Evolutionary conservation across 352 stramenopile species (phyloP).

Genomic region (Phytophthora cactorum): DNA sequence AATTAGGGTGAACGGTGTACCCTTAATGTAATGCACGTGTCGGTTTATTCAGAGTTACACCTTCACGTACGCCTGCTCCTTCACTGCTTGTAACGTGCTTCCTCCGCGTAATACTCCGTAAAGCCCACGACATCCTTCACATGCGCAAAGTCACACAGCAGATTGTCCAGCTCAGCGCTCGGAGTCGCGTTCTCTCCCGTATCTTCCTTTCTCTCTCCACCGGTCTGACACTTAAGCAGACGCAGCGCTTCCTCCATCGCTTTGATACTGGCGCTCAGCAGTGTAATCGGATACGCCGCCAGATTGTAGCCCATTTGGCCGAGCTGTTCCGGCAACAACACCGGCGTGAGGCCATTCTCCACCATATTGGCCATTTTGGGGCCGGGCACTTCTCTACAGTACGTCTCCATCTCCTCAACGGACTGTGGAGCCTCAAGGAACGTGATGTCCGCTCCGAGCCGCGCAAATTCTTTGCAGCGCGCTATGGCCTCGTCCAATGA

Average conservation of each 20-base stretch:
- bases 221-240: slow-evolving; percentile 73
- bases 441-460: slow-evolving; percentile 76
- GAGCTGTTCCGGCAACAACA: slow-evolving; percentile 88
- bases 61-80: neutral
- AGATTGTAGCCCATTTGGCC: slow-evolving; percentile 94
- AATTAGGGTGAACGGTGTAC: too few relatives aligned
- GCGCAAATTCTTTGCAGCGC: slow-evolving; percentile 91
- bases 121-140: slow-evolving; percentile 95
- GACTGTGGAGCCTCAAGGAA: slow-evolving; percentile 94
- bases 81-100: slow-evolving; percentile 57
- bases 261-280: slow-evolving; percentile 94
- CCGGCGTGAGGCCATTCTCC: slow-evolving; percentile 93
- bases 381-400: slow-evolving; percentile 90
- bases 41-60: neutral
- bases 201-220: slow-evolving; percentile 12
- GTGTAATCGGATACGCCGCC: slow-evolving; percentile 93
- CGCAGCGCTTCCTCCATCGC: slow-evolving; percentile 91
- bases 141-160: slow-evolving; percentile 90
- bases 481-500: slow-evolving; percentile 93
- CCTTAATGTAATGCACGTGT: neutral
- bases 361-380: slow-evolving; percentile 95
- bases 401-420: slow-evolving; percentile 92
- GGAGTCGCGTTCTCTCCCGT: slow-evolving; percentile 45
- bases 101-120: slow-evolving; percentile 91
- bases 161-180: slow-evolving; percentile 67